Evolutionary conservation across 2,329 filamentous ascomycete species (phyloP).

Genomic region (Helotiales sp.): DNA sequence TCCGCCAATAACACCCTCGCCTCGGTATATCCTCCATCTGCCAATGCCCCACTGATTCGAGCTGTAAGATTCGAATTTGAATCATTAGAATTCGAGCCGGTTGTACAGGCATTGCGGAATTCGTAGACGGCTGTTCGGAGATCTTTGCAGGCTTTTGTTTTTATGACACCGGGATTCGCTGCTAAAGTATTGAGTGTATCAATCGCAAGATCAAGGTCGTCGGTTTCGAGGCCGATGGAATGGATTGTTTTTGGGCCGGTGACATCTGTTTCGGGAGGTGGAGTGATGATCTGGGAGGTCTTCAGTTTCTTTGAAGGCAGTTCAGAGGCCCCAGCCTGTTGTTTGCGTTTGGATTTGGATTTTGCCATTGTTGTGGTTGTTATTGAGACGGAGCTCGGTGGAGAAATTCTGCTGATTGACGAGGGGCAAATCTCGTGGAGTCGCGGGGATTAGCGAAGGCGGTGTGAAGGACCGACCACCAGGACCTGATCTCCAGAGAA

Average conservation of each 20-base stretch:
- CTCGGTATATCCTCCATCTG: constrained; percentile 65
- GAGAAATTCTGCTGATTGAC: background rate
- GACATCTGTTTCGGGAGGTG: constrained; percentile 37
- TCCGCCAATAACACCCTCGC: constrained; percentile 65
- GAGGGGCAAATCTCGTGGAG: background rate
- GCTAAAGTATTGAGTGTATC: constrained; percentile 62
- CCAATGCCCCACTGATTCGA: constrained; percentile 63
- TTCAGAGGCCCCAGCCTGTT: constrained; percentile 41
- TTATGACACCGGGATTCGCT: constrained; percentile 61
- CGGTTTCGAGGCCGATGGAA: constrained; percentile 59
- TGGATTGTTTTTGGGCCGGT: constrained; percentile 51
- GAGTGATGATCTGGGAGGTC: constrained; percentile 34
- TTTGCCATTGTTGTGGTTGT: constrained; percentile 39
- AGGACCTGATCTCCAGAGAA: too few species aligned
- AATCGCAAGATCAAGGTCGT: constrained; percentile 67
- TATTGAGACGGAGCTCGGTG: background rate
- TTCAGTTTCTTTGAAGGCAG: constrained; percentile 42
- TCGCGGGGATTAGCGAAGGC: too few species aligned
- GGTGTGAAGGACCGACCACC: background rate
- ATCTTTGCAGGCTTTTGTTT: constrained; percentile 67
- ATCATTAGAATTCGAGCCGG: constrained; percentile 57
- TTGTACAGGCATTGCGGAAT: constrained; percentile 68
- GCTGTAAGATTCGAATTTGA: constrained; percentile 64
- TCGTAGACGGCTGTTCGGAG: constrained; percentile 67
- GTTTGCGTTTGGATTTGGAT: constrained; percentile 47